Evolutionary conservation across 176 grass and related monocot species (phyloP), one percentile per base, ranked within the genome.

Genomic region (Pontederia crassipes): DNA sequence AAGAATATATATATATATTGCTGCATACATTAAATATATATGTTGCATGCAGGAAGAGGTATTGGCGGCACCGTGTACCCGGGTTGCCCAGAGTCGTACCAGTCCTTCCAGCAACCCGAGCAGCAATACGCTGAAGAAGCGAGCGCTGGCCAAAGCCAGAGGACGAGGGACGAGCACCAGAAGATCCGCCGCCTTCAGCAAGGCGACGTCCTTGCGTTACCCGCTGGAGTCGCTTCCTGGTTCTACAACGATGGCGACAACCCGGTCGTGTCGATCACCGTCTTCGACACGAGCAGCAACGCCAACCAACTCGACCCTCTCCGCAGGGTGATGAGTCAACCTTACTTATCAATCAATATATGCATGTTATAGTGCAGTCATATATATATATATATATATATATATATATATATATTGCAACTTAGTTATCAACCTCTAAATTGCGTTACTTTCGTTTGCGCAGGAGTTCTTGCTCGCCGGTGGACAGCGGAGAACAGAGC

Each of bases 241-340:
- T 59, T 45, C 62, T 76, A 77, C 80, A 82, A 82, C 8, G 74
- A 77, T 11, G 80, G 74, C 12, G 74, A 82, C 17, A 47, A 8
- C 12, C 48, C 74, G 10, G 52, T 77, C n/a, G 61, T 76, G 16
- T 59, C 67, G 32, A 61, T 82, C 47, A 4, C 70, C 45, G 79
- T 82, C 10, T 71, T 48, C 55, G 67, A 82, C 13, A 50, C 68
- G 17, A 56, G 45, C 15, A 82, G 75, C 54, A 77, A 28, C 7
- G 73, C 72, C 29, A 82, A 82, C 67, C 73, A 82, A 61, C 67
- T 82, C 20, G 79, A 77, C 65, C 59, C 16, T 18, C 75, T 48
- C 53, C 55, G 17, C 11, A 76, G 73, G 58, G 79, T 76, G 57
- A 53, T 12, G n/a, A 5, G 1, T 8, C n/a, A n/a, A 53, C n/a